Base-by-base conservation (phyloP, 2,329 filamentous ascomycete species). In the Neocucurbitaria cava region DNA sequence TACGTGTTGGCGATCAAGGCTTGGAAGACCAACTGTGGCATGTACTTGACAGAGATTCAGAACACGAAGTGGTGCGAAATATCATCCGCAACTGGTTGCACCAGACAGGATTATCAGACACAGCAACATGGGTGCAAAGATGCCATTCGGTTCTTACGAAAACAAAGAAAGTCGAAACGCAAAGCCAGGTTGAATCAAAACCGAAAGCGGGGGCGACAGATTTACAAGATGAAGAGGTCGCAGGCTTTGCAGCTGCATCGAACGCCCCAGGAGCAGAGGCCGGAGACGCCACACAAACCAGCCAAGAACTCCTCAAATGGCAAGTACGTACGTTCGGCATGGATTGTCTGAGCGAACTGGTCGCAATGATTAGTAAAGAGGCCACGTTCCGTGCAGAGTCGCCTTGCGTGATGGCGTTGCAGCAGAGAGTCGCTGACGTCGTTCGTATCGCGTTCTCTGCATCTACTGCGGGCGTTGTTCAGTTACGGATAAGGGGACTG, bases 391-490 rank as follows among this genome's bases (percentile, higher is more conserved):
- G 92, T 56, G 90, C 91, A 30, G 89, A 92, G 33, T 92, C 92
- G 5, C 81, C 85, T 3, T 91, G 92, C 4, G 90, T 96, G 69
- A 77, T 84, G 41, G 91, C 89, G 4, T 79, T 99, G 23, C 93
- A 99, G 74, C 85, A 86, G 56, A 89, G 87, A 68, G 86, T 99
- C 51, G 93, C 91, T 3, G 95, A 99, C 73, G 91, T 99, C 21
- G 92, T 99, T 53, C 88, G 92, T 46, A 96, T 98, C 83, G 94
- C 95, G 0, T 99, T 99, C 76, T 97, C 95, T 10, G 95, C 95
- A 0, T 98, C 94, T 1, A 99, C 95, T 0, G 94, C 94, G 2
- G 91, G 90, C 62, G 93, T 99, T 0, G 85, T 96, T 21, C 90
- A 96, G 69, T 83, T 99, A 54, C 86, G 95, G 23, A 89, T 99